Evolutionary conservation across 106 monocot genomes (phyloP).

Genomic region (Dioscorea alata): DNA sequence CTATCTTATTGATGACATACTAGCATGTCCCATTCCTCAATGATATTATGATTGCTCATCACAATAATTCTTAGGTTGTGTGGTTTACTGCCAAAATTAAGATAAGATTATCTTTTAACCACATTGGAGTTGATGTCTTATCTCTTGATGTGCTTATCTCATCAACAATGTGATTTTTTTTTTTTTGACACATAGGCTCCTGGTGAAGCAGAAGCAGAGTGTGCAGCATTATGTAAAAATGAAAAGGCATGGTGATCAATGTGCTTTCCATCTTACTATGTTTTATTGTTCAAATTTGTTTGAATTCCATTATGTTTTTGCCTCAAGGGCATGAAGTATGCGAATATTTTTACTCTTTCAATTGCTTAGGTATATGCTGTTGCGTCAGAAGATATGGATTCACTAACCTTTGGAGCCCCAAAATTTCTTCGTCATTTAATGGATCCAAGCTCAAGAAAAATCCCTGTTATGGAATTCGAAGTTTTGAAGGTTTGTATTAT

Average conservation of each 20-base stretch:
- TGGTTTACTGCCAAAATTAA: too few species aligned
- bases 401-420: constrained; percentile 87
- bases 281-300: constrained; percentile 5
- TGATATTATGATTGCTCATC: too few species aligned
- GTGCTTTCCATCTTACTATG: neutral
- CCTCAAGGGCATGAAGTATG: too few species aligned
- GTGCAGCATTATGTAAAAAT: constrained; percentile 78
- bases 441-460: constrained; percentile 83
- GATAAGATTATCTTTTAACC: too few species aligned
- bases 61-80: too few species aligned
- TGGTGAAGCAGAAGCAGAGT: constrained; percentile 93
- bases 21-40: too few species aligned
- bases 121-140: too few species aligned
- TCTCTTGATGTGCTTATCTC: too few species aligned
- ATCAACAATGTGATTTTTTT: neutral
- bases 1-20: too few species aligned
- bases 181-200: constrained; percentile 50
- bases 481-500: constrained; percentile 48
- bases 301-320: neutral
- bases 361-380: constrained; percentile 73
- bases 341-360: neutral
- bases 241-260: constrained; percentile 44
- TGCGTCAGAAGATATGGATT: constrained; percentile 96
- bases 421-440: constrained; percentile 89
- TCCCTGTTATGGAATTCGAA: constrained; percentile 90